Conservation (phyloP, 225 moss, liverwort and hornwort genomes). For the Antitrichia curtipendula region DNA sequence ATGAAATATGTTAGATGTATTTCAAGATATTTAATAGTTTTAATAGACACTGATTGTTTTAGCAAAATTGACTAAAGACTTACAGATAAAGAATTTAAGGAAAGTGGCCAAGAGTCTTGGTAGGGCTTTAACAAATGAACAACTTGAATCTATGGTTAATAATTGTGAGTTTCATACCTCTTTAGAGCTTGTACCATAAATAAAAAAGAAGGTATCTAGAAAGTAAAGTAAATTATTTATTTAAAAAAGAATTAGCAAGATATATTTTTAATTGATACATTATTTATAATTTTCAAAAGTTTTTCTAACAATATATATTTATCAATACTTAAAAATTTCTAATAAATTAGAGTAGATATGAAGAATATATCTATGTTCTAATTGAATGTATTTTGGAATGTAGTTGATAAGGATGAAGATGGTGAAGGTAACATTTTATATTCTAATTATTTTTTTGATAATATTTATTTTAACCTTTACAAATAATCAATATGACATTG, state of each 20-base stretch:
- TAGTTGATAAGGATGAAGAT: slow-evolving; percentile 70
- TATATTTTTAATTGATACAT: too few species aligned
- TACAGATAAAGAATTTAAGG: slow-evolving; percentile 41
- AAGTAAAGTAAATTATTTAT: not conserved
- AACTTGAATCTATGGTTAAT: slow-evolving; percentile 62
- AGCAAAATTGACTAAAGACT: not conserved
- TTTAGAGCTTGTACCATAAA: not conserved
- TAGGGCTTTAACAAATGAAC: slow-evolving; percentile 43
- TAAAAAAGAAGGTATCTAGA: accelerated
- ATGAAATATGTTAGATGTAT: not conserved
- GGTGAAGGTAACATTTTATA: slow-evolving; percentile 37
- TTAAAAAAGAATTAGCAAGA: too few species aligned
- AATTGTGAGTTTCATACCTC: slow-evolving; percentile 15
- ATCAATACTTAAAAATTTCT: not conserved
- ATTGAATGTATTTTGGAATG: not conserved
- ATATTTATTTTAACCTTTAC: not conserved
- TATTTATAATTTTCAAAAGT: accelerated
- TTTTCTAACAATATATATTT: accelerated
- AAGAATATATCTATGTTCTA: not conserved
- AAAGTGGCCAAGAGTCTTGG: slow-evolving; percentile 50
- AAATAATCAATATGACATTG: not conserved
- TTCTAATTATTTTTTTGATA: not conserved
- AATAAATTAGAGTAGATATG: not conserved
- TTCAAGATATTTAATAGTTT: not conserved
- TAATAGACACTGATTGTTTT: not conserved